Base-by-base conservation (phyloP, 306 rosid genomes). In the Delonix regia region DNA sequence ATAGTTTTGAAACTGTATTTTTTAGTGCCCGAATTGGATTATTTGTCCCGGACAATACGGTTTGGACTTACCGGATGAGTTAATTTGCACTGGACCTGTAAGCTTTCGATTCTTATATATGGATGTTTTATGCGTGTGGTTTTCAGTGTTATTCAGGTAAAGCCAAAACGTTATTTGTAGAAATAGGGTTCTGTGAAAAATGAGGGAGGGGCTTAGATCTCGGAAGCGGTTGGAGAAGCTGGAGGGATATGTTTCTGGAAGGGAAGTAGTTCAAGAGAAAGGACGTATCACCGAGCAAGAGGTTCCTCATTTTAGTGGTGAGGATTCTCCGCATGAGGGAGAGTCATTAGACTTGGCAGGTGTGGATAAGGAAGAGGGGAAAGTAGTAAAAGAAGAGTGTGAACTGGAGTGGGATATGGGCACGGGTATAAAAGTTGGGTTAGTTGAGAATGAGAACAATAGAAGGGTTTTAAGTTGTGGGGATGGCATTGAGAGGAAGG, bases 201-300 rank as follows among this genome's bases (percentile, higher is more conserved):
- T 94, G 97, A 86, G 91, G 27, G 96, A 90, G 85, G 94, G 92
- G 5, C 49, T 88, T 87, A 87, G 95, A 86, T 91, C 94, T 79
- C 86, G 78, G 57, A 74, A 84, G 78, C 64, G 78, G 8, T 57
- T 57, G 69, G 83, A 78, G 74, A 82, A 69, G 78, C 72, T 38
- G 60, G 82, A 34, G 80, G 45, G 3, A 19, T 71, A 73, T 74
- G 78, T 34, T 82, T 65, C 68, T 55, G 62, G 27, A 47, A 74
- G 74, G 6, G 72, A 42, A n/a, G 83, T 60, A 42, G 85, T 48
- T 69, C 73, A 38, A 0, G 21, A 74, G 76, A 78, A 64, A 69
- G 67, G 39, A 47, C 51, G 41, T 83, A 84, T 44, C 60, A 75
- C 38, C 51, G 55, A 78, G 74, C 76, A 28, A 61, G 78, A 27